These are phyloP conservation scores for Hypholoma fasciculare DNA, from an alignment of 768 basidiomycete genomes.

Conservation along the genomic window DNA sequence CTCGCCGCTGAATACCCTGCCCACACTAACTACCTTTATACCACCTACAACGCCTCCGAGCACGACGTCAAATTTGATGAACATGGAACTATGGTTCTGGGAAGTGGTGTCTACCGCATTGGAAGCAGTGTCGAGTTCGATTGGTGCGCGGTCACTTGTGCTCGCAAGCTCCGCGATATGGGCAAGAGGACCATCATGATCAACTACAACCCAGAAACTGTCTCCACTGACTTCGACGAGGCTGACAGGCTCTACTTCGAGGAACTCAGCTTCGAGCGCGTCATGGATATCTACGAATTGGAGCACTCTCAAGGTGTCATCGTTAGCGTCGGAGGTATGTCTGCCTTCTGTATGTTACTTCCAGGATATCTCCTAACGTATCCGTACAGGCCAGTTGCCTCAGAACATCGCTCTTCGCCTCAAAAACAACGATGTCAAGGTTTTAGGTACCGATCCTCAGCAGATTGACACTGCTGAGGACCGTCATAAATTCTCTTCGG, in stretches of 20 bases:
- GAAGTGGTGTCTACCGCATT: conserved; percentile 97
- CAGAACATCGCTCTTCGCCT: conserved; percentile 98
- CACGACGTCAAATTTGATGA: conserved; percentile 97
- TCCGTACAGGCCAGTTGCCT: conserved; percentile 81
- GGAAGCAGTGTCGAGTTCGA: conserved; percentile 99
- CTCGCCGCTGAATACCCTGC: conserved; percentile 98
- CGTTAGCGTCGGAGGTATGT: conserved; percentile 92
- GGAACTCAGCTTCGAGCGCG: conserved; percentile 95
- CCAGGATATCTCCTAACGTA: background rate
- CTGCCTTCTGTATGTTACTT: background rate
- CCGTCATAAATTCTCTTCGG: conserved; percentile 97
- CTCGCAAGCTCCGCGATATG: conserved; percentile 87
- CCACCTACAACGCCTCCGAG: conserved; percentile 95
- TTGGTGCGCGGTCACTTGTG: conserved; percentile 99
- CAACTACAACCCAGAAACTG: conserved; percentile 99
- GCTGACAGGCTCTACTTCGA: conserved; percentile 99
- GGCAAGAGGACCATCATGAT: conserved; percentile 97
- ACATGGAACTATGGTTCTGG: conserved; percentile 98
- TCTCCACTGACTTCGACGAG: conserved; percentile 99
- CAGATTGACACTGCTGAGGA: conserved; percentile 98
- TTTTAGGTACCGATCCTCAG: conserved; percentile 93
- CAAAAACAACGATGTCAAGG: conserved; percentile 87
- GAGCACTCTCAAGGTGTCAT: conserved; percentile 92
- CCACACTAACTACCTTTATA: conserved; percentile 98
- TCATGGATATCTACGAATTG: conserved; percentile 99